Evolutionary conservation across 106 monocot species (phyloP).

Genomic region (Acanthochlamys bracteata): DNA sequence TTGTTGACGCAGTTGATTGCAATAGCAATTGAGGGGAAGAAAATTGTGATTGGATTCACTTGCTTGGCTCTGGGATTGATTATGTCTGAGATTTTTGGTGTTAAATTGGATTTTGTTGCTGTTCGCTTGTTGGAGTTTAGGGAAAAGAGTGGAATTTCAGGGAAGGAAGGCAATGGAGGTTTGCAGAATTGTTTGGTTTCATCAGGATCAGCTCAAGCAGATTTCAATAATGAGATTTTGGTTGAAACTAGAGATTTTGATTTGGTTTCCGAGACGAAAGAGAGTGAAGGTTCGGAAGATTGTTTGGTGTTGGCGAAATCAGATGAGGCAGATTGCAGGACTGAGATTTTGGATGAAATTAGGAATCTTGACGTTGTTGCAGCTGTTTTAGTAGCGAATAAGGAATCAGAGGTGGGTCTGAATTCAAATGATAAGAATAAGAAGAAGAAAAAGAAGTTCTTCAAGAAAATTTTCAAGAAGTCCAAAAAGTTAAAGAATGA

Average conservation of each 20-base stretch:
- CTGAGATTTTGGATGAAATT: background rate
- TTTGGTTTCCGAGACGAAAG: background rate
- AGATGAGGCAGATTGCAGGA: too few relatives aligned
- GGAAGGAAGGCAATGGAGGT: background rate
- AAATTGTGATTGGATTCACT: conserved; percentile 18
- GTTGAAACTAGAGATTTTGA: conserved; percentile 4
- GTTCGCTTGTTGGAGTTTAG: background rate
- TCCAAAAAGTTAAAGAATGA: background rate
- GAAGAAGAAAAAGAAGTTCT: conserved; percentile 21
- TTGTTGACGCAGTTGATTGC: background rate
- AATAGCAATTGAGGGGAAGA: conserved; percentile 12
- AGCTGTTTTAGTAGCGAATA: background rate
- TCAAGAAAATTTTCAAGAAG: conserved; percentile 29
- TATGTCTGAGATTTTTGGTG: background rate
- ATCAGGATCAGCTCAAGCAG: background rate
- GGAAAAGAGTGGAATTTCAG: conserved; percentile 10
- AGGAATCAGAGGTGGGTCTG: background rate
- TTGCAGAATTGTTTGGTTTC: background rate
- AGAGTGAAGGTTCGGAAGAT: background rate
- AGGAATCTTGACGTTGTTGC: background rate
- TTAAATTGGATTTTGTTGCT: conserved; percentile 1
- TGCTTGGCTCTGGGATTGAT: conserved; percentile 7
- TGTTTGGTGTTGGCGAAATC: too few relatives aligned
- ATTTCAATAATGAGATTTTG: background rate
- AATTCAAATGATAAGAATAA: conserved; percentile 1